Base-by-base conservation (phyloP, 331 rosid species). In the Quercus phellos region DNA sequence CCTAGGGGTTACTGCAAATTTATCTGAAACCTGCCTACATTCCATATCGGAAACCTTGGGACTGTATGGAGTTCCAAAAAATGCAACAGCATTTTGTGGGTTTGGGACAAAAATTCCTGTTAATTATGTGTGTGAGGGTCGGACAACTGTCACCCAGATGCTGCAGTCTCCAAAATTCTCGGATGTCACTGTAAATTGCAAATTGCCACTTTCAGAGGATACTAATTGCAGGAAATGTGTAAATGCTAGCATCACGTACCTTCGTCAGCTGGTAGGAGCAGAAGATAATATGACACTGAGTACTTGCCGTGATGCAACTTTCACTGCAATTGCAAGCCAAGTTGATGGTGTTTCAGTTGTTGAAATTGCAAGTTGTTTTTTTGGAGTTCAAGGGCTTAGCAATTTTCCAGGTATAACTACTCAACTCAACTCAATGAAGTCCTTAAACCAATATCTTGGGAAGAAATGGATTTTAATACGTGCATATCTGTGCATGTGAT, bases 241-340 rank as follows among this genome's bases (percentile, higher is more conserved):
- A 85, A 95, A 93, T 84, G 86, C 97, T 16, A 91, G 94, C 64
- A 75, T 93, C 78, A 81, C 83, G 6, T 95, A 86, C 84, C 94
- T 95, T 63, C 99, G 81, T 82, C 88, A 79, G 79, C 82, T 91
- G 12, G 76, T 90, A 27, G 99, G 92, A 75, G 78, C 85, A 51
- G 88, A 86, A 70, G 87, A 88, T 81, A 95, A 95, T 79, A 84
- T 88, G 74, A 93, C 99, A 29, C 51, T 95, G 27, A 88, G 92
- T 69, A 95, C 97, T 22, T 95, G 99, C 56, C 98, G 97, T 19
- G 98, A 93, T 80, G 99, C 99, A 74, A 86, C 96, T 55, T 95
- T 91, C 81, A 82, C 83, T 80, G 88, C 97, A 63, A 74, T 95
- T 58, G 97, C 94, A 58, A 95, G 99, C 88, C 97, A 88, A 86